phyloP scores from a whole-genome alignment of 306 rosid genomes.

The Malus domestica region DNA sequence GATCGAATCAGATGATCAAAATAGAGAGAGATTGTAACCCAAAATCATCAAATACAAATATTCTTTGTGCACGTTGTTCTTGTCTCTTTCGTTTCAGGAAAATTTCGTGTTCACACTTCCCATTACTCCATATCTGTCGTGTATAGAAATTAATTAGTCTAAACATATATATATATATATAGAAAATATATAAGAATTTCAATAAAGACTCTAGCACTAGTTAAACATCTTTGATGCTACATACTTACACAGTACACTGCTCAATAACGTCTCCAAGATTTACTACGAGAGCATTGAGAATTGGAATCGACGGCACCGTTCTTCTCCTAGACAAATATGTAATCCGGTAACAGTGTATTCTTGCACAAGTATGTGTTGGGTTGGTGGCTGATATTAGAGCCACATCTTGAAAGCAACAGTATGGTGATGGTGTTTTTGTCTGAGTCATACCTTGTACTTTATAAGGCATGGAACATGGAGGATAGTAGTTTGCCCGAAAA shows the following conservation, averaged over 20 bases:
- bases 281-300: slow-evolving; percentile 23
- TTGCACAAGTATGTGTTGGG: not conserved
- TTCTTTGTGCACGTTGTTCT: too few relatives aligned
- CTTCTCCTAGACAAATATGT: not conserved
- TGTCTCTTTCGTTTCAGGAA: too few relatives aligned
- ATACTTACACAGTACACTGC: too few relatives aligned
- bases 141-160: too few relatives aligned
- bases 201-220: not conserved
- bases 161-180: too few relatives aligned
- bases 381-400: too few relatives aligned
- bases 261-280: slow-evolving; percentile 20
- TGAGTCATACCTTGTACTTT: slow-evolving; percentile 32
- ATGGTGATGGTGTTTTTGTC: slow-evolving; percentile 17
- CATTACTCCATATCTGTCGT: slow-evolving; percentile 20
- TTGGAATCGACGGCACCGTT: slow-evolving; percentile 20
- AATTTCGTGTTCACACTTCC: not conserved
- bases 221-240: too few relatives aligned
- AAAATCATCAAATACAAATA: too few relatives aligned
- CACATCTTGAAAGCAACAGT: too few relatives aligned
- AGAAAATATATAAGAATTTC: too few relatives aligned
- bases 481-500: slow-evolving; percentile 24
- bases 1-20: too few relatives aligned
- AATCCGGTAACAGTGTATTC: not conserved
- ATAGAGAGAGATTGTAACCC: too few relatives aligned
- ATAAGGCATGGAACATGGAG: slow-evolving; percentile 33